A percentile compares a stretch with the other conserved stretches of the same genome.
Evolutionary conservation across 1,139 yeast species (phyloP).

Genomic region (Yamadazyma kanchanaburiensis): DNA sequence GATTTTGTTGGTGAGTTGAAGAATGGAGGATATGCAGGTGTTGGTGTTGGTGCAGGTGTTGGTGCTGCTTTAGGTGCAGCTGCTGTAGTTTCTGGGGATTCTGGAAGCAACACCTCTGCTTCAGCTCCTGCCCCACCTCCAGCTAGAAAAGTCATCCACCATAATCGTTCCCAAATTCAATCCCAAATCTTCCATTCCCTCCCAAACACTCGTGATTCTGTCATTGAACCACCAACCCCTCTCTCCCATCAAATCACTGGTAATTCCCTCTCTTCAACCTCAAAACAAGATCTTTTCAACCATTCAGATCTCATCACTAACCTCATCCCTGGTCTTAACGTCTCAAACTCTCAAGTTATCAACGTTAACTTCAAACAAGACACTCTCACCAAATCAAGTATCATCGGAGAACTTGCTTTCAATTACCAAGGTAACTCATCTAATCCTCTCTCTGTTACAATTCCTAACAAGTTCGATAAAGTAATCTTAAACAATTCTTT

Average conservation of each 20-base stretch:
- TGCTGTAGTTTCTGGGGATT: constrained; percentile 3
- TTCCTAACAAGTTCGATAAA: constrained; percentile 33
- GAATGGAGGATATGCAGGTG: not conserved
- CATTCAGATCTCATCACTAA: constrained; percentile 41
- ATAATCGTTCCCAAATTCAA: constrained; percentile 15
- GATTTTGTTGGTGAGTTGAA: constrained; percentile 7
- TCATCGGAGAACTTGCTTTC: constrained; percentile 78
- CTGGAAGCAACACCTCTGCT: constrained; percentile 3
- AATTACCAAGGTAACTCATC: constrained; percentile 43
- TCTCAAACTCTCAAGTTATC: constrained; percentile 78
- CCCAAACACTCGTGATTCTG: constrained; percentile 40
- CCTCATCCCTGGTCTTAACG: constrained; percentile 62
- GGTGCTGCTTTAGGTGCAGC: constrained; percentile 9
- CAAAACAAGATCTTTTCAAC: constrained; percentile 21
- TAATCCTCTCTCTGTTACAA: constrained; percentile 20
- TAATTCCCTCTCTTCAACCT: constrained; percentile 25
- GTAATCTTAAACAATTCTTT: constrained; percentile 43
- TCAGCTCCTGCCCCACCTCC: constrained; percentile 66
- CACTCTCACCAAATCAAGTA: constrained; percentile 50
- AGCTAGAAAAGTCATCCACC: constrained; percentile 54
- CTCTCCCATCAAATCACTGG: constrained; percentile 33
- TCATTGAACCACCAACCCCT: constrained; percentile 18
- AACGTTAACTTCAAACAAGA: constrained; percentile 75
- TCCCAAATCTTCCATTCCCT: constrained; percentile 54
- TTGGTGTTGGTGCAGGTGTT: constrained; percentile 4